phyloP scores from a whole-genome alignment of 2,329 filamentous ascomycete genomes.

The Thelonectria discophora region DNA sequence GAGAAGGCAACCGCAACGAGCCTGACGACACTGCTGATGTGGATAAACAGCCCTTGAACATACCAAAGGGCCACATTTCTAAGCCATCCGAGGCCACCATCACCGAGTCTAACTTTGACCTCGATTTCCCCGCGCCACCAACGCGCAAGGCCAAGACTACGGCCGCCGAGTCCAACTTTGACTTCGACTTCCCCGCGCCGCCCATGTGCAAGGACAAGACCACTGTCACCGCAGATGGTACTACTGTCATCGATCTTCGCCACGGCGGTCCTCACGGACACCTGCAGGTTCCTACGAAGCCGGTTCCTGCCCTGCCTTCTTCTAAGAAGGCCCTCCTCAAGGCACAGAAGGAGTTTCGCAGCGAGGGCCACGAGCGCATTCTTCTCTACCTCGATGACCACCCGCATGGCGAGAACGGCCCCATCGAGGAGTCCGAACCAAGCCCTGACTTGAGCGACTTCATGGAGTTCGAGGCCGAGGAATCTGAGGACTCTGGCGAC shows the following conservation, averaged over 20 bases:
- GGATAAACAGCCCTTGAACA: conserved; percentile 14
- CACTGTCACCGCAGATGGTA: conserved; percentile 38
- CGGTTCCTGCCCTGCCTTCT: conserved; percentile 5
- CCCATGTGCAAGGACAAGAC: conserved; percentile 43
- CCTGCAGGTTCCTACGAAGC: background rate
- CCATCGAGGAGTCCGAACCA: conserved; percentile 44
- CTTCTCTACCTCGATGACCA: conserved; percentile 45
- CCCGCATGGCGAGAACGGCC: conserved; percentile 29
- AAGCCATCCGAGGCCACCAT: conserved; percentile 45
- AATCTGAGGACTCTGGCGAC: conserved; percentile 33
- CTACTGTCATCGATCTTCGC: conserved; percentile 37
- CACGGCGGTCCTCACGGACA: conserved; percentile 19
- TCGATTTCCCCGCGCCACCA: conserved; percentile 49
- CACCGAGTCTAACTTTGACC: conserved; percentile 44
- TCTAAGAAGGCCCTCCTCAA: conserved; percentile 28
- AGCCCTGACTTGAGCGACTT: conserved; percentile 52
- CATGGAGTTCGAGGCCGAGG: conserved; percentile 46
- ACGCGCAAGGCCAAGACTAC: conserved; percentile 39
- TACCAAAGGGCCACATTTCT: conserved; percentile 37
- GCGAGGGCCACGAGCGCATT: conserved; percentile 39
- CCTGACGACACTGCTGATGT: conserved; percentile 47
- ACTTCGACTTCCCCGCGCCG: conserved; percentile 49
- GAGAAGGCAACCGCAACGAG: conserved; percentile 56
- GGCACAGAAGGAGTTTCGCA: conserved; percentile 16
- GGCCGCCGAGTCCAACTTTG: conserved; percentile 38